A percentile compares a stretch with the other conserved stretches of the same genome.
Conservation (phyloP, 2,329 filamentous ascomycete species). For the Dactylellina haptotyla region DNA sequence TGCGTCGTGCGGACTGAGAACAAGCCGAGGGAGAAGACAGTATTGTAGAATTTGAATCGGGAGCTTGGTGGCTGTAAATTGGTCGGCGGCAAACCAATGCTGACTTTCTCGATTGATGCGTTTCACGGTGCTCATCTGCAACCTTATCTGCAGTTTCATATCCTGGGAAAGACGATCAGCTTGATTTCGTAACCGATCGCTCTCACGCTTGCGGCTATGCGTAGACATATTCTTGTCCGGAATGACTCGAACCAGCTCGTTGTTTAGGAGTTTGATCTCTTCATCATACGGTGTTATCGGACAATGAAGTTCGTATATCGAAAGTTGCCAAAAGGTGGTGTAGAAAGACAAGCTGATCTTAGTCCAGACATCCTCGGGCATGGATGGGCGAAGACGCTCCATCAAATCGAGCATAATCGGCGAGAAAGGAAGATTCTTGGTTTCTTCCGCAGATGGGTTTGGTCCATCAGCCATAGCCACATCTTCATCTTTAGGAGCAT, state of each 20-base stretch:
- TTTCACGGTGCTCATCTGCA: slow-evolving; percentile 73
- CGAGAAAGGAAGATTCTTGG: slow-evolving; percentile 68
- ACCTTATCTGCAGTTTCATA: slow-evolving; percentile 74
- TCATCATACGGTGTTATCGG: slow-evolving; percentile 80
- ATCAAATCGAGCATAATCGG: slow-evolving; percentile 79
- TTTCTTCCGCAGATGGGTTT: slow-evolving; percentile 58
- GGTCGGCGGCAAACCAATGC: slow-evolving; percentile 75
- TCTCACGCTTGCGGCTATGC: slow-evolving; percentile 68
- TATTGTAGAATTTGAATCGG: slow-evolving; percentile 85
- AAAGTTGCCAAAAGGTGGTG: slow-evolving; percentile 89
- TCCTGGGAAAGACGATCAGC: slow-evolving; percentile 78
- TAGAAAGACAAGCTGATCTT: slow-evolving; percentile 83
- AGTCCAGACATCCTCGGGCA: slow-evolving; percentile 73
- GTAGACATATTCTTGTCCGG: slow-evolving; percentile 70
- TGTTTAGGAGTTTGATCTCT: slow-evolving; percentile 75
- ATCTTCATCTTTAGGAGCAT: slow-evolving; percentile 59
- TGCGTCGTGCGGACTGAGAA: slow-evolving; percentile 85
- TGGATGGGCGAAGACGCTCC: slow-evolving; percentile 71
- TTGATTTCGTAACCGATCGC: slow-evolving; percentile 73
- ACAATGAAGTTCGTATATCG: slow-evolving; percentile 81
- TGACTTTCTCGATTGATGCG: slow-evolving; percentile 79
- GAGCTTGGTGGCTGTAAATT: slow-evolving; percentile 72
- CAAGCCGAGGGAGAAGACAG: slow-evolving; percentile 87
- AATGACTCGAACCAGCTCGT: slow-evolving; percentile 75
- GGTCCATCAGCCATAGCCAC: slow-evolving; percentile 62